Percentiles rank a stretch among this genome's conserved stretches.
These are phyloP conservation scores for Dacryopinax spathularia DNA, from an alignment of 768 basidiomycete species.

Conservation along the genomic window DNA sequence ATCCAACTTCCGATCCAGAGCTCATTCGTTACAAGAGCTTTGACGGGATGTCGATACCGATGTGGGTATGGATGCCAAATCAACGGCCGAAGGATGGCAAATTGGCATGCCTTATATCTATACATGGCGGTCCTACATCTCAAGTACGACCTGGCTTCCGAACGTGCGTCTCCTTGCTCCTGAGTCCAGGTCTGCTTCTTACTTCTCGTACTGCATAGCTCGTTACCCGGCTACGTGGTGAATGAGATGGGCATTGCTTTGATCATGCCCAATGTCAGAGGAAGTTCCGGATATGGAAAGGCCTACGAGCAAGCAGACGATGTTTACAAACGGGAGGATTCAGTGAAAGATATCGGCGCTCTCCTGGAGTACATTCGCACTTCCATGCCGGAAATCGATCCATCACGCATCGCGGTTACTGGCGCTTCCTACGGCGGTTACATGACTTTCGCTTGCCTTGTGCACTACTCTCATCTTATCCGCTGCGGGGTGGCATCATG, in stretches of 20 bases:
- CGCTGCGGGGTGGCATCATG: conserved; percentile 31
- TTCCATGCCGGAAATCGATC: conserved; percentile 25
- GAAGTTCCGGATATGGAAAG: conserved; percentile 31
- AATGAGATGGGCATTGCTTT: conserved; percentile 31
- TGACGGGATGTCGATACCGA: conserved; percentile 29
- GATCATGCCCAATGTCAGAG: conserved; percentile 32
- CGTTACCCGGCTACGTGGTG: conserved; percentile 30
- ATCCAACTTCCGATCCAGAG: conserved; percentile 20
- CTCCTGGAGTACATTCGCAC: conserved; percentile 26
- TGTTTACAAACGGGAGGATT: conserved; percentile 31
- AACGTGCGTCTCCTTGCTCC: conserved; percentile 18
- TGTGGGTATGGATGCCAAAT: conserved; percentile 31
- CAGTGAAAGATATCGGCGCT: conserved; percentile 31
- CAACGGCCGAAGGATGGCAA: conserved; percentile 9
- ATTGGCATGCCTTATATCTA: conserved; percentile 25
- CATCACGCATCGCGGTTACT: conserved; percentile 29
- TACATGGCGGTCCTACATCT: conserved; percentile 30
- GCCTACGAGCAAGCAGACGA: conserved; percentile 29
- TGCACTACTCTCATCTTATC: conserved; percentile 30
- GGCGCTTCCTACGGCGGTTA: conserved; percentile 33
- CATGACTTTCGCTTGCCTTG: conserved; percentile 30
- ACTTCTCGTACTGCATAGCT: not conserved
- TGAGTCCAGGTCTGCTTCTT: not conserved
- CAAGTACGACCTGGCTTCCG: conserved; percentile 15
- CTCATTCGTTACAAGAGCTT: conserved; percentile 30